Evolutionary conservation across 805 yeast genomes (phyloP).

Genomic region (Candida alai): DNA sequence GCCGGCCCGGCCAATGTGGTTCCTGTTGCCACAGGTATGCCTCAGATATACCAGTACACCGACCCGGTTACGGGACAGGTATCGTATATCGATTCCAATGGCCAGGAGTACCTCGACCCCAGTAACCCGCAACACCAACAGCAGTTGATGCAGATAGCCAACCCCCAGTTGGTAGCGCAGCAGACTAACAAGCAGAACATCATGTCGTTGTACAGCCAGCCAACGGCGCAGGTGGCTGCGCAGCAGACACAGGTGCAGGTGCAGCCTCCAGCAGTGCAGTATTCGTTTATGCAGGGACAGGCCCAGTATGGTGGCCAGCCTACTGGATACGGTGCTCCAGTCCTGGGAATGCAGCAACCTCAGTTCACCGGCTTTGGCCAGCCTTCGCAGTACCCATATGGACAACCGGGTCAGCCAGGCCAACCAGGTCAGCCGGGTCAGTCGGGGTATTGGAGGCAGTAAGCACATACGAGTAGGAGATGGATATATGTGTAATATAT

Average conservation of each 20-base stretch:
- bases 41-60: constrained; percentile 60
- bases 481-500: background rate
- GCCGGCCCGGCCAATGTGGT: constrained; percentile 15
- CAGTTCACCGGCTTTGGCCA: constrained; percentile 10
- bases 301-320: constrained; percentile 10
- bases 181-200: constrained; percentile 38
- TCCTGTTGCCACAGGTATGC: constrained; percentile 12
- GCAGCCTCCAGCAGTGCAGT: constrained; percentile 11
- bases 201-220: constrained; percentile 41
- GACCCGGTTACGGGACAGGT: constrained; percentile 70
- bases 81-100: constrained; percentile 62
- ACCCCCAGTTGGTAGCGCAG: constrained; percentile 32
- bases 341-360: constrained; percentile 9
- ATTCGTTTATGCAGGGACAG: constrained; percentile 7
- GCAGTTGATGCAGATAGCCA: constrained; percentile 30
- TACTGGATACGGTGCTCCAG: constrained; percentile 11
- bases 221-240: constrained; percentile 26
- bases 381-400: constrained; percentile 8
- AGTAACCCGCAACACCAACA: constrained; percentile 42
- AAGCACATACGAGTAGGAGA: background rate
- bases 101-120: constrained; percentile 58
- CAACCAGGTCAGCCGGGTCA: constrained; percentile 2
- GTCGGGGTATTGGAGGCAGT: constrained; percentile 8
- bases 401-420: constrained; percentile 7
- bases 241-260: constrained; percentile 13